These are phyloP conservation scores for Globisporangium sylvaticum DNA, from an alignment of 352 stramenopile genomes.

Conservation along the genomic window DNA sequence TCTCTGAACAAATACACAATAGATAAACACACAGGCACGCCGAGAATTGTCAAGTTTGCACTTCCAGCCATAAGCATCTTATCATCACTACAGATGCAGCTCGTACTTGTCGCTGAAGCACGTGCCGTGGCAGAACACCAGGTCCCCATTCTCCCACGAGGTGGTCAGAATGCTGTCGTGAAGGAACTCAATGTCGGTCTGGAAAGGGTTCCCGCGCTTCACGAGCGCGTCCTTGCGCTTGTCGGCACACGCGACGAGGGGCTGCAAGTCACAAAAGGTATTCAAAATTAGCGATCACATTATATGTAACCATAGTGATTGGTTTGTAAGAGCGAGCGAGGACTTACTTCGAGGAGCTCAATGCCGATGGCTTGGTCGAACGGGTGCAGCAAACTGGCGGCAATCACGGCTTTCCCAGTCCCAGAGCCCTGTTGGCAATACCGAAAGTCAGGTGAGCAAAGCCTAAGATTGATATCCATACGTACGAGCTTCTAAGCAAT, in stretches of 20 bases:
- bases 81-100: background rate
- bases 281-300: background rate
- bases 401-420: conserved; percentile 76
- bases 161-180: conserved; percentile 54
- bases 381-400: conserved; percentile 67
- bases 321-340: background rate
- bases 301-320: too few species aligned
- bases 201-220: conserved; percentile 24
- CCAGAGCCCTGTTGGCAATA: conserved; percentile 56
- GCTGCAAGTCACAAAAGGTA: conserved; percentile 26
- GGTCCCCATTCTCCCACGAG: conserved; percentile 69
- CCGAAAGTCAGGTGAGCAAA: background rate
- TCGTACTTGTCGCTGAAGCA: conserved; percentile 81
- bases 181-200: conserved; percentile 78
- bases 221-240: conserved; percentile 59
- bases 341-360: conserved; percentile 56
- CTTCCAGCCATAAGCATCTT: background rate
- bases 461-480: background rate
- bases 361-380: conserved; percentile 86
- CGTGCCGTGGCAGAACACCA: conserved; percentile 83
- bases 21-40: background rate
- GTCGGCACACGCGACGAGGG: conserved; percentile 69
- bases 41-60: background rate
- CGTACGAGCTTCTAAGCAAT: background rate
- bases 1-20: conserved; percentile 32